Percentiles rank a stretch among this genome's conserved stretches.
Evolutionary conservation across 2,329 filamentous ascomycete genomes (phyloP).

Genomic region (Fusarium siculi): DNA sequence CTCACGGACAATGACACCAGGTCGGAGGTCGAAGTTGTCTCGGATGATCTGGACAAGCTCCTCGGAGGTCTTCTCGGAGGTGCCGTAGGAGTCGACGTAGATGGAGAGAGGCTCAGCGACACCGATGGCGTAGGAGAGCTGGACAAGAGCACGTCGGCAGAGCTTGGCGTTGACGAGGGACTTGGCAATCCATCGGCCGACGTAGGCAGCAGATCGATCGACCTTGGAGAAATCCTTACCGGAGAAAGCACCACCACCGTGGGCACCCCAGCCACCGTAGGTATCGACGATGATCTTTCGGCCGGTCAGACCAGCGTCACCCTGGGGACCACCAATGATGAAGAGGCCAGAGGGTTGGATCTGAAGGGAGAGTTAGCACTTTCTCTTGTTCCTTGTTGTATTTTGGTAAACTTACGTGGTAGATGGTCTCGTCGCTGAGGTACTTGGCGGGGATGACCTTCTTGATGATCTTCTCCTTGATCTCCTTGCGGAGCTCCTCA

Average conservation of each 20-base stretch:
- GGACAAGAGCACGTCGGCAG: conserved; percentile 91
- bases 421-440: conserved; percentile 91
- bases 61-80: conserved; percentile 86
- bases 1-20: conserved; percentile 98
- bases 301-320: conserved; percentile 97
- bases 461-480: conserved; percentile 97
- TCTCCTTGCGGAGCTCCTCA: conserved; percentile 91
- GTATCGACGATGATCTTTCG: conserved; percentile 99
- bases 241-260: conserved; percentile 99
- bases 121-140: conserved; percentile 99
- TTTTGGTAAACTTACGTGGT: conserved; percentile 76
- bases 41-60: conserved; percentile 96
- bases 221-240: conserved; percentile 99
- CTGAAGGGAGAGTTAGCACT: conserved; percentile 46
- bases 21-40: conserved; percentile 96
- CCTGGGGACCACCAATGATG: conserved; percentile 99
- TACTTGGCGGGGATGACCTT: conserved; percentile 92
- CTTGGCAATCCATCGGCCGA: conserved; percentile 99
- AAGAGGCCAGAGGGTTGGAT: conserved; percentile 98
- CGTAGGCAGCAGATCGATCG: conserved; percentile 97
- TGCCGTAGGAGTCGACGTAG: conserved; percentile 98
- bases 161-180: conserved; percentile 91
- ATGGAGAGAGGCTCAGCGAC: conserved; percentile 97
- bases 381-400: not conserved
- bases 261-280: conserved; percentile 99